phyloP scores from a whole-genome alignment of 2,329 filamentous ascomycete species.

The Diplodia intermedia region DNA sequence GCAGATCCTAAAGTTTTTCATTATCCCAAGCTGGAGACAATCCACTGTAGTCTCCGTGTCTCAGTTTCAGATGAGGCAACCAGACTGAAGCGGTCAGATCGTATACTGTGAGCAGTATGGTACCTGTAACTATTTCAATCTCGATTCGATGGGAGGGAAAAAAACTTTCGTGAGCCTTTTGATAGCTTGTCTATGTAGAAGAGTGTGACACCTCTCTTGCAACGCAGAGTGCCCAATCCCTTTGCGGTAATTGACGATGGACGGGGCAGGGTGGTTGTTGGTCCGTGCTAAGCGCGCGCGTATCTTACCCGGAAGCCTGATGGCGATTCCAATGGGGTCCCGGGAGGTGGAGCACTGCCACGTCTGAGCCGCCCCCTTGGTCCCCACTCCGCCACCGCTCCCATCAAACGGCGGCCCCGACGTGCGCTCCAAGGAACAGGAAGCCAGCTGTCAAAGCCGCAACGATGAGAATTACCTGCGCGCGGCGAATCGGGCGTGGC shows the following conservation, averaged over 20 bases:
- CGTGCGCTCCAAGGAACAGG: not conserved
- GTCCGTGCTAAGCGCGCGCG: not conserved
- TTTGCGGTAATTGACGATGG: not conserved
- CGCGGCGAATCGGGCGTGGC: not conserved
- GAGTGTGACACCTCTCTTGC: no score
- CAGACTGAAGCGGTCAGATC: no score
- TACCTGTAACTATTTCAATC: no score
- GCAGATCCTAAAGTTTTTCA: no score
- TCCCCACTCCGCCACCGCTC: constrained; percentile 9
- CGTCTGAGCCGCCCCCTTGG: constrained; percentile 25
- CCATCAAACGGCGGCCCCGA: not conserved
- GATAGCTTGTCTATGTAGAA: no score
- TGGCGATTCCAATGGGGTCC: not conserved
- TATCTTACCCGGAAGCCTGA: not conserved
- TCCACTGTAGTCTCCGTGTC: no score
- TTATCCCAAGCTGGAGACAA: no score
- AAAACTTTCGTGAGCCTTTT: no score
- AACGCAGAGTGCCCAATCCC: no score
- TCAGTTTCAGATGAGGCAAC: no score
- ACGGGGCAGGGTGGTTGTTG: not conserved
- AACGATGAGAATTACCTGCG: not conserved
- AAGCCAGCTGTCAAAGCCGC: not conserved
- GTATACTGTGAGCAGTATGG: no score
- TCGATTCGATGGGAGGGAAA: no score
- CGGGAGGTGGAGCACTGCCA: constrained; percentile 18